Evolutionary conservation across 345 rosid species (phyloP), one percentile per base, ranked within the genome.

Genomic region (Durio zibethinus): DNA sequence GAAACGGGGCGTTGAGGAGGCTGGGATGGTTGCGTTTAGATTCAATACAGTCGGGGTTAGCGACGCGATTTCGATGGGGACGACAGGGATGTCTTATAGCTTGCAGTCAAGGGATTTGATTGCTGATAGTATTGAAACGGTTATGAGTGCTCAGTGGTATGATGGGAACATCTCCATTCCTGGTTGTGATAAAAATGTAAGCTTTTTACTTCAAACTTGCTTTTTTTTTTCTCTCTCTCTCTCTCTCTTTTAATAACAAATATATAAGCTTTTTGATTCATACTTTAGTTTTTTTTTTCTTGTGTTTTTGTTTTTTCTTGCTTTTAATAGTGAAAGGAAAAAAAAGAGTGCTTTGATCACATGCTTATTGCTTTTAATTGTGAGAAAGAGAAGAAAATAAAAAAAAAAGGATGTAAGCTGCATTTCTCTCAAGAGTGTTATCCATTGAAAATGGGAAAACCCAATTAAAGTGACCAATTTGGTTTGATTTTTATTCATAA

Each of bases 61-160:
- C 76, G 98, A 94, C 64, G 98, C 92, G 31, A 94, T 94, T 62
- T 90, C 94, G 0, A 94, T 93, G 98, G 98, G 98, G 33, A 94
- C 98, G 0, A 84, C 89, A 84, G 98, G 98, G 71, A 91, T 63
- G 97, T 85, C 91, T 79, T 94, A 79, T 69, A 94, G 97, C 81
- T 86, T 94, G 85, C 98, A 93, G 74, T 89, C 95, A 21, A 84
- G 98, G 82, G 98, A 94, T 82, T 87, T 93, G 89, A 94, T 96
- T 85, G 97, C 98, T 77, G 99, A 96, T 79, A 96, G 99, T 74
- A 92, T 95, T 12, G 99, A 95, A 93, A 93, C 99, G 75, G 99
- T 95, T 15, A 92, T 94, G 97, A 89, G 97, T 72, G 98, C 97
- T 40, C 97, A 93, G 73, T 94, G 98, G 98, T 94, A 93, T 63